Evolutionary conservation across 768 basidiomycete species (phyloP).

Genomic region (Xerocomellus intermedius): DNA sequence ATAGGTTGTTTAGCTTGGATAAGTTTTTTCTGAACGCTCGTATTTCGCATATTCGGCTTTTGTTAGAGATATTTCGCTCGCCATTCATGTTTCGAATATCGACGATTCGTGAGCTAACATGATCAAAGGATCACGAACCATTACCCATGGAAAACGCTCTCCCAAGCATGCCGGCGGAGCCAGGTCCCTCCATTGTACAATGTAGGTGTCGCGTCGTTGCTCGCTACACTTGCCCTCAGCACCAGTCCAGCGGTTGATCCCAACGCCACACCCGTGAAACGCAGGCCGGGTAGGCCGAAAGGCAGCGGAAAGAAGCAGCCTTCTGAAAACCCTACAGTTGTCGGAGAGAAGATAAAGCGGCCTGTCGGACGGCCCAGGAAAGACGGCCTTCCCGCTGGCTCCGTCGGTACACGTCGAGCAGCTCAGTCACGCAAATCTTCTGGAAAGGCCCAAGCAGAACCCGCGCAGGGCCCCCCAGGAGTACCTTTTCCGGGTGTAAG

Average conservation of each 20-base stretch:
- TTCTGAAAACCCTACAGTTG: slow-evolving; percentile 35
- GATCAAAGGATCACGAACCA: slow-evolving; percentile 17
- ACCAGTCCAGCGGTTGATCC: slow-evolving; percentile 25
- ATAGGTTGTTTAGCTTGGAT: slow-evolving; percentile 33
- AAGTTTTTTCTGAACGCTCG: slow-evolving; percentile 30
- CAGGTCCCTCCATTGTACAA: slow-evolving; percentile 29
- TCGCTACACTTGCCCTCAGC: slow-evolving; percentile 6
- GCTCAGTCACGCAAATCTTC: slow-evolving; percentile 42
- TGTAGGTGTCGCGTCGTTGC: slow-evolving; percentile 10
- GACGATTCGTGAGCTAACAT: slow-evolving; percentile 24
- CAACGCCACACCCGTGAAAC: slow-evolving; percentile 45
- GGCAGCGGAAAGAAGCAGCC: slow-evolving; percentile 73
- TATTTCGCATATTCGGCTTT: slow-evolving; percentile 36
- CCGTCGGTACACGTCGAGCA: slow-evolving; percentile 48
- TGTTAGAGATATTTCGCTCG: slow-evolving; percentile 30
- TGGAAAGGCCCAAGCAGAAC: slow-evolving; percentile 25
- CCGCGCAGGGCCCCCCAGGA: slow-evolving; percentile 24
- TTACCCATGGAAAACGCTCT: slow-evolving; percentile 26
- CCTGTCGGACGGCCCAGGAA: slow-evolving; percentile 81
- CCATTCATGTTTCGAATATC: slow-evolving; percentile 22
- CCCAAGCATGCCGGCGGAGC: slow-evolving; percentile 26
- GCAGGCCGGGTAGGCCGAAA: slow-evolving; percentile 74
- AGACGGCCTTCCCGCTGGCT: slow-evolving; percentile 78
- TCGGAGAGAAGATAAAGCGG: slow-evolving; percentile 61
- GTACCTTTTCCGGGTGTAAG: slow-evolving; percentile 34